Conservation (phyloP, 768 basidiomycete species). For the Rhodotorula paludigena region DNA sequence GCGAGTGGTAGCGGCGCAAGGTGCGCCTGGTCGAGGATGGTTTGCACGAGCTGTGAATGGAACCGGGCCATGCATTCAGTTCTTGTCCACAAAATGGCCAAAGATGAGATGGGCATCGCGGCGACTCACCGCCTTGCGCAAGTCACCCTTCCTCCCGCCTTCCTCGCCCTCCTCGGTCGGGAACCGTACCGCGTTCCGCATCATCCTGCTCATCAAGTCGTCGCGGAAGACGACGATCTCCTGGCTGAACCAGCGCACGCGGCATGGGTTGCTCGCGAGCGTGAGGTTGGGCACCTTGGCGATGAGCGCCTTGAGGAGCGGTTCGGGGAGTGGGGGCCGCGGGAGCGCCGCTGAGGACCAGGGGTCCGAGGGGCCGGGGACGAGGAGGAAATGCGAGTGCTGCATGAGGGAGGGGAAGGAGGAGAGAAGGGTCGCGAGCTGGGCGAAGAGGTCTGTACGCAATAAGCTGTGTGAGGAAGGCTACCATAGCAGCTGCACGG, state of each 20-base stretch:
- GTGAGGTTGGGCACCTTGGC: constrained; percentile 70
- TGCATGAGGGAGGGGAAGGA: too few relatives aligned
- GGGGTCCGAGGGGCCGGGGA: constrained; percentile 90
- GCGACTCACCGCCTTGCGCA: constrained; percentile 25
- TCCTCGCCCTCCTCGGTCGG: constrained; percentile 67
- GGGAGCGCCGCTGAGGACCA: constrained; percentile 67
- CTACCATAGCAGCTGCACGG: not conserved
- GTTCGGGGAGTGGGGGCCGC: constrained; percentile 69
- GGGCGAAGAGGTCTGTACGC: constrained; percentile 72
- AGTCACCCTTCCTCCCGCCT: constrained; percentile 21
- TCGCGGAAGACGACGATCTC: constrained; percentile 92
- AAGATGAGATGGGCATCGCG: not conserved
- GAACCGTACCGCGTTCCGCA: constrained; percentile 82
- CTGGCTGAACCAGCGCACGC: constrained; percentile 89
- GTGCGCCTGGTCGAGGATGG: constrained; percentile 90
- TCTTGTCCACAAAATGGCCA: too few relatives aligned
- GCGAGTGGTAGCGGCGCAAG: constrained; percentile 77
- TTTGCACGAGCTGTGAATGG: constrained; percentile 46
- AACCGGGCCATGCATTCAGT: too few relatives aligned
- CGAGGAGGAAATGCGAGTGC: constrained; percentile 91
- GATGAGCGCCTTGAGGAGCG: constrained; percentile 65
- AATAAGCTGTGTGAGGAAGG: not conserved
- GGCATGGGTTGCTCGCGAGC: constrained; percentile 85
- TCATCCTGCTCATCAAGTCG: constrained; percentile 86
- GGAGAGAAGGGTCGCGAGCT: constrained; percentile 74